A percentile compares a stretch with the other conserved stretches of the same genome.
These are phyloP conservation scores for Saturnispora hagleri DNA, from an alignment of 805 yeast genomes.

Conservation along the genomic window DNA sequence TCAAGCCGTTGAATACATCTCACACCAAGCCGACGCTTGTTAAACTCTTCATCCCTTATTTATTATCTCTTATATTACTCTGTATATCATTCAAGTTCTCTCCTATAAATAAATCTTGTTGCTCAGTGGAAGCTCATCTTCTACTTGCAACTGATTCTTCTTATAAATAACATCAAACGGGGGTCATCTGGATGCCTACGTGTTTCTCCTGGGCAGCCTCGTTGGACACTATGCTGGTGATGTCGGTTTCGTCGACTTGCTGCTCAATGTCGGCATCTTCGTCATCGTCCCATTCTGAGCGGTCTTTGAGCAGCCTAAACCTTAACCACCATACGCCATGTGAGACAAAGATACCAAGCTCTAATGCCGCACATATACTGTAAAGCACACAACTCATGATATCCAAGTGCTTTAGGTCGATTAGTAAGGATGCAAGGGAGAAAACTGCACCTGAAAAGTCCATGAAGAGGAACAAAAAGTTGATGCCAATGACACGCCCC, in stretches of 20 bases:
- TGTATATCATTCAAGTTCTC: slow-evolving; percentile 3
- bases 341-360: slow-evolving; percentile 64
- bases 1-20: slow-evolving; percentile 84
- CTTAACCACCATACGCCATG: slow-evolving; percentile 63
- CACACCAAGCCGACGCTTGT: slow-evolving; percentile 47
- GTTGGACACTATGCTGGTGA: neutral
- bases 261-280: neutral
- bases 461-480: slow-evolving; percentile 39
- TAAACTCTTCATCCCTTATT: slow-evolving; percentile 10
- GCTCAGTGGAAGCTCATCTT: neutral
- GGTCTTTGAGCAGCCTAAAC: slow-evolving; percentile 22
- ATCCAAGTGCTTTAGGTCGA: slow-evolving; percentile 44
- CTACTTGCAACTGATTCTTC: neutral
- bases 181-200: neutral
- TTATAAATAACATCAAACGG: neutral
- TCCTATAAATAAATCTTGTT: neutral
- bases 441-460: slow-evolving; percentile 50
- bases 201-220: neutral
- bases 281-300: slow-evolving; percentile 1
- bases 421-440: slow-evolving; percentile 54
- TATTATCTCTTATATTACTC: slow-evolving; percentile 1
- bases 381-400: slow-evolving; percentile 74
- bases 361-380: slow-evolving; percentile 62
- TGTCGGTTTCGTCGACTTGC: neutral
- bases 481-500: slow-evolving; percentile 48